These are phyloP conservation scores for Plantago coronopus DNA, from an alignment of 305 asterid genomes.

Conservation along the genomic window DNA sequence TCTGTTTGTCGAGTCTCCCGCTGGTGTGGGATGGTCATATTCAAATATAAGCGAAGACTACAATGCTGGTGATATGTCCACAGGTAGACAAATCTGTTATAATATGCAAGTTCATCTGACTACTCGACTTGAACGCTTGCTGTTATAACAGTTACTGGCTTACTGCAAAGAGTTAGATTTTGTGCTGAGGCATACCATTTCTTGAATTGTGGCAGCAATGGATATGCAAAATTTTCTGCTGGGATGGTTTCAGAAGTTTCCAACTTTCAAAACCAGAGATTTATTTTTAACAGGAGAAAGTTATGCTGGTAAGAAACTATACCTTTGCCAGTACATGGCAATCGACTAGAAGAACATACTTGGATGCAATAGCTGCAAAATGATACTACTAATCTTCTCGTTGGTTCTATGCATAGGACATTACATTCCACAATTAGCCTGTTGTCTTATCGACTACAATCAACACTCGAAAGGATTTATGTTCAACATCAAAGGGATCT, in stretches of 20 bases:
- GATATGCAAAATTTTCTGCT: slow-evolving; percentile 70
- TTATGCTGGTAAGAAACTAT: slow-evolving; percentile 64
- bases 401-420: slow-evolving; percentile 48
- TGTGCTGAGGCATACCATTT: slow-evolving; percentile 8
- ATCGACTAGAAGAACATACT: too few relatives aligned
- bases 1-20: slow-evolving; percentile 94
- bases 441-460: slow-evolving; percentile 76
- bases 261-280: slow-evolving; percentile 59
- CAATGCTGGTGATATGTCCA: slow-evolving; percentile 56
- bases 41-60: slow-evolving; percentile 81
- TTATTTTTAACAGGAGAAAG: slow-evolving; percentile 92
- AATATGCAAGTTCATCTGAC: not conserved
- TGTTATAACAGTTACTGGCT: too few relatives aligned
- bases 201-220: slow-evolving; percentile 47
- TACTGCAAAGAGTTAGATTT: not conserved
- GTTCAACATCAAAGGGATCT: slow-evolving; percentile 88
- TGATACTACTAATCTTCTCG: not conserved
- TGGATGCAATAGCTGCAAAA: too few relatives aligned
- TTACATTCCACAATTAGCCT: slow-evolving; percentile 87
- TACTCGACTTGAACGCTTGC: too few relatives aligned
- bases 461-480: slow-evolving; percentile 51
- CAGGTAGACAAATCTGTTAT: slow-evolving; percentile 41
- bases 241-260: slow-evolving; percentile 83
- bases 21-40: slow-evolving; percentile 98
- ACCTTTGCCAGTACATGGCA: not conserved